These are phyloP conservation scores for Chondrus crispus DNA, from an alignment of 23 red algal species.

Conservation along the genomic window DNA sequence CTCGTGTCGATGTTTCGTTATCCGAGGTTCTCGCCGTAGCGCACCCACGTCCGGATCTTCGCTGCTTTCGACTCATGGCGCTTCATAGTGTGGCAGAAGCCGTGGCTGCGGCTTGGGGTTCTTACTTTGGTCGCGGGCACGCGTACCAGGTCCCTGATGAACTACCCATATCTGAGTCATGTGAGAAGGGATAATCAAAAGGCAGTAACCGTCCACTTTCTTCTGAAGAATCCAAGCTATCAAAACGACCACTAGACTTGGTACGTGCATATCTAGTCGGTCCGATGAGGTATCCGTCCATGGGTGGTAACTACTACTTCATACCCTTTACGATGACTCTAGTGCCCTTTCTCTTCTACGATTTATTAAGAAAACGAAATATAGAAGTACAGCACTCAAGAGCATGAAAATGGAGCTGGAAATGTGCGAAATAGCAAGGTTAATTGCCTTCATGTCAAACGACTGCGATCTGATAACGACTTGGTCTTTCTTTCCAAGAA, in stretches of 20 bases:
- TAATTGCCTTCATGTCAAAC: not conserved
- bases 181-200: not conserved
- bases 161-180: not conserved
- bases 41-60: no score
- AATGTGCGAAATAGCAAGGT: not conserved
- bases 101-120: no score
- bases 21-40: no score
- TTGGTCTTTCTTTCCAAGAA: not conserved
- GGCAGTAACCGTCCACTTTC: no score
- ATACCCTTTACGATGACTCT: not conserved
- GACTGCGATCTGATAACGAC: not conserved
- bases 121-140: no score
- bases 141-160: no score
- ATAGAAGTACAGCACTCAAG: not conserved
- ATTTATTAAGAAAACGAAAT: not conserved
- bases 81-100: no score
- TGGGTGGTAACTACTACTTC: not conserved
- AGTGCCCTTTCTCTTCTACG: not conserved
- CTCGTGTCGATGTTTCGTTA: no score
- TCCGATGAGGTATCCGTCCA: not conserved
- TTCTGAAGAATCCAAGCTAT: no score
- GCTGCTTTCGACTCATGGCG: no score
- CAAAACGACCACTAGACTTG: not conserved
- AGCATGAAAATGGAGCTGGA: not conserved
- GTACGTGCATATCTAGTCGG: not conserved